Evolutionary conservation across 805 yeast species (phyloP).

Genomic region (Saccharomycopsis capsularis): DNA sequence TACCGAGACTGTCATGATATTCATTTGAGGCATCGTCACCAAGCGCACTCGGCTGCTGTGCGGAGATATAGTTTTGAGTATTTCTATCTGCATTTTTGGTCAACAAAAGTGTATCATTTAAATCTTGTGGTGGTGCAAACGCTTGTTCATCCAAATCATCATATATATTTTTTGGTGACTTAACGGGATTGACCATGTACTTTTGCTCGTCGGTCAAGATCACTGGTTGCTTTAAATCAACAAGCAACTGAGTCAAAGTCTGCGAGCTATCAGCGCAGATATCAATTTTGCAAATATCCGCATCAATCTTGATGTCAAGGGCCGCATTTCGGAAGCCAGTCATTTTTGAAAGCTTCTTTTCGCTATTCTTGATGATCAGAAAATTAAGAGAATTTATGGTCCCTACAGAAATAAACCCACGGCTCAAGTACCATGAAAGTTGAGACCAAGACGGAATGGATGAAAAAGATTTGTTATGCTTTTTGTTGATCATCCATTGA

Average conservation of each 20-base stretch:
- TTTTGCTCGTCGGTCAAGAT: slow-evolving; percentile 53
- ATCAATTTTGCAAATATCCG: slow-evolving; percentile 44
- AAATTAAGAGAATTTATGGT: slow-evolving; percentile 28
- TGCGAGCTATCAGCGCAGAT: slow-evolving; percentile 83
- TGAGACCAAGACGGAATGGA: slow-evolving; percentile 34
- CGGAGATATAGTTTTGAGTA: no score
- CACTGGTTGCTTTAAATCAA: slow-evolving; percentile 67
- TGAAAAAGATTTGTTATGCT: neutral
- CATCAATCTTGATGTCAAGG: slow-evolving; percentile 39
- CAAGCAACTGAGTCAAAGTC: slow-evolving; percentile 56
- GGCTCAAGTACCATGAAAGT: slow-evolving; percentile 32
- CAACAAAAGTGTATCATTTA: neutral
- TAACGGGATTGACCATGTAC: slow-evolving; percentile 39
- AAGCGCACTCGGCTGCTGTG: neutral
- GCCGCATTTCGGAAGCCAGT: slow-evolving; percentile 26
- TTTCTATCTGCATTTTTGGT: neutral
- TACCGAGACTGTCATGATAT: neutral
- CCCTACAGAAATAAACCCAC: slow-evolving; percentile 53
- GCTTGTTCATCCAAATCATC: slow-evolving; percentile 33
- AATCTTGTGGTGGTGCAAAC: slow-evolving; percentile 19
- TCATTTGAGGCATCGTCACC: neutral
- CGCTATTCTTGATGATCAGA: slow-evolving; percentile 17
- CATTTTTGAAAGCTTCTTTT: slow-evolving; percentile 14
- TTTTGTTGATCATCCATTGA: slow-evolving; percentile 22
- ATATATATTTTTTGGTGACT: slow-evolving; percentile 22